phyloP scores from a whole-genome alignment of 306 rosid species.

The Quercus agrifolia region DNA sequence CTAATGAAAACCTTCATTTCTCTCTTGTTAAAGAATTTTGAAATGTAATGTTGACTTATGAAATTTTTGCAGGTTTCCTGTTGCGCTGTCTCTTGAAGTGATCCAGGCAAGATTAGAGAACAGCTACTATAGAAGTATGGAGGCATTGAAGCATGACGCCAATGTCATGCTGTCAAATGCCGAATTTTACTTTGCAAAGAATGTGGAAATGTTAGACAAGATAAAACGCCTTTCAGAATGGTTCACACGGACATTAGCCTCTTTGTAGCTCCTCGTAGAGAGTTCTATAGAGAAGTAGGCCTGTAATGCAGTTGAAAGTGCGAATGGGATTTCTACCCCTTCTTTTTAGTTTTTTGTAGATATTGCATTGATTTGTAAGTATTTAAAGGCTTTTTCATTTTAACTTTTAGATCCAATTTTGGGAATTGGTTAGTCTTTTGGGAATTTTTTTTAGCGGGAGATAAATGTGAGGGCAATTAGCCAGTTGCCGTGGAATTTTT shows the following conservation, averaged over 20 bases:
- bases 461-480: slow-evolving; percentile 40
- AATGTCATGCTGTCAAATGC: slow-evolving; percentile 60
- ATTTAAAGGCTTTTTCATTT: slow-evolving; percentile 9
- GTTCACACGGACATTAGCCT: slow-evolving; percentile 55
- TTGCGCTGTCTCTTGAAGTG: slow-evolving; percentile 71
- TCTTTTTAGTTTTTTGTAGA: slow-evolving; percentile 22
- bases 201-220: slow-evolving; percentile 47
- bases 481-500: slow-evolving; percentile 48
- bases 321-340: slow-evolving; percentile 22
- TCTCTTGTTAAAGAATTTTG: not conserved
- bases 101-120: slow-evolving; percentile 77
- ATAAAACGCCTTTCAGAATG: slow-evolving; percentile 76
- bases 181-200: slow-evolving; percentile 56
- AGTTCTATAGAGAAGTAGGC: slow-evolving; percentile 22
- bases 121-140: slow-evolving; percentile 78
- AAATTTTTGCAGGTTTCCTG: slow-evolving; percentile 72
- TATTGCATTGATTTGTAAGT: slow-evolving; percentile 25
- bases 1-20: not conserved
- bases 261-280: slow-evolving; percentile 38
- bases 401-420: slow-evolving; percentile 13
- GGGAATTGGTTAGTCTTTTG: slow-evolving; percentile 20
- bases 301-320: slow-evolving; percentile 34
- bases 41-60: not conserved
- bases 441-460: slow-evolving; percentile 14
- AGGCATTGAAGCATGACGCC: slow-evolving; percentile 82